Evolutionary conservation across 331 rosid species (phyloP).

Genomic region (Stylosanthes scabra): DNA sequence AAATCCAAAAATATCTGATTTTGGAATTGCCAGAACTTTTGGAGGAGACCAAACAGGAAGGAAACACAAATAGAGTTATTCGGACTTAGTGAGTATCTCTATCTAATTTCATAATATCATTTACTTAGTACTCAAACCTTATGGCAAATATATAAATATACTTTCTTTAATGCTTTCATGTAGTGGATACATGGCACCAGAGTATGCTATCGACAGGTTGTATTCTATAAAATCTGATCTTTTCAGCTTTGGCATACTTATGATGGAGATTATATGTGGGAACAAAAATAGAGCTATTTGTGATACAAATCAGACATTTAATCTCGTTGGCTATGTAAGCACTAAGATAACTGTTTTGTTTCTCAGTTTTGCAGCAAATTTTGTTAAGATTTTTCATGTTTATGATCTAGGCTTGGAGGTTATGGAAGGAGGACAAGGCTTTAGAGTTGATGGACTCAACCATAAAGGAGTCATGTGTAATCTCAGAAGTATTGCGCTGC

Average conservation of each 20-base stretch:
- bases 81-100: background rate
- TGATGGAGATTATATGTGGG: background rate
- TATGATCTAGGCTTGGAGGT: slow-evolving; percentile 12
- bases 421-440: slow-evolving; percentile 22
- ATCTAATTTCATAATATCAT: too few relatives aligned
- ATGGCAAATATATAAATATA: background rate
- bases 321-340: slow-evolving; percentile 10
- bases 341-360: background rate
- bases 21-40: background rate
- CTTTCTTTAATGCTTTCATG: background rate
- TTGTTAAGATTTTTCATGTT: background rate
- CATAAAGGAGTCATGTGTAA: background rate
- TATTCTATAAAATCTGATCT: background rate
- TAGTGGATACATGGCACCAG: background rate
- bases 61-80: background rate
- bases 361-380: background rate
- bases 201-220: background rate
- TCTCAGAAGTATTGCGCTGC: background rate
- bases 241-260: background rate
- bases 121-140: too few relatives aligned
- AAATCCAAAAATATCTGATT: background rate
- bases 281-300: slow-evolving; percentile 22
- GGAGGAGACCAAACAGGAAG: background rate
- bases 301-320: background rate
- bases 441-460: background rate